Evolutionary conservation across 2,329 filamentous ascomycete genomes (phyloP).

Genomic region (Hypoxylon sp.): DNA sequence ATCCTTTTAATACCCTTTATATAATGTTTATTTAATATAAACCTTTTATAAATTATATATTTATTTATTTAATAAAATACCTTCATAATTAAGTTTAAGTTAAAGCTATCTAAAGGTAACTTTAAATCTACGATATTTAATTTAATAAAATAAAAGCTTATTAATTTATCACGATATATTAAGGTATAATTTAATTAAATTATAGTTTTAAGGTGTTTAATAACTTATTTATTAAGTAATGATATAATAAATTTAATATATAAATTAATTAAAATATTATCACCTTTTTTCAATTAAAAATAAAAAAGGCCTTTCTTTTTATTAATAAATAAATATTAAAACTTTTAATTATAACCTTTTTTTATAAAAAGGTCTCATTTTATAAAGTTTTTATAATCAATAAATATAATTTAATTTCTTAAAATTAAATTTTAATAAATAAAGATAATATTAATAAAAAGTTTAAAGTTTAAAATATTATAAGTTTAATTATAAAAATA

Average conservation of each 20-base stretch:
- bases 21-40: background rate
- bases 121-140: background rate
- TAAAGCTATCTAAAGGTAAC: background rate
- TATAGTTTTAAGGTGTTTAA: background rate
- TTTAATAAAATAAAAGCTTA: background rate
- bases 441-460: background rate
- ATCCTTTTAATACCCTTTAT: background rate
- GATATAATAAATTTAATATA: background rate
- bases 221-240: background rate
- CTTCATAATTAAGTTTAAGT: background rate
- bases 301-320: background rate
- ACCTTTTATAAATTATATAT: background rate
- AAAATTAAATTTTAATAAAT: background rate
- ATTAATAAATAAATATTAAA: background rate
- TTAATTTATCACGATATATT: background rate
- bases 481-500: background rate
- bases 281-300: background rate
- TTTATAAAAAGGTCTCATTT: background rate
- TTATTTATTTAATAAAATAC: background rate
- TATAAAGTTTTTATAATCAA: background rate
- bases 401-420: background rate
- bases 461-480: background rate
- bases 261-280: background rate
- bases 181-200: background rate
- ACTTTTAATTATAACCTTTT: background rate